Evolutionary conservation across 2,329 filamentous ascomycete species (phyloP).

Genomic region (Tolypocladium cylindrosporum): DNA sequence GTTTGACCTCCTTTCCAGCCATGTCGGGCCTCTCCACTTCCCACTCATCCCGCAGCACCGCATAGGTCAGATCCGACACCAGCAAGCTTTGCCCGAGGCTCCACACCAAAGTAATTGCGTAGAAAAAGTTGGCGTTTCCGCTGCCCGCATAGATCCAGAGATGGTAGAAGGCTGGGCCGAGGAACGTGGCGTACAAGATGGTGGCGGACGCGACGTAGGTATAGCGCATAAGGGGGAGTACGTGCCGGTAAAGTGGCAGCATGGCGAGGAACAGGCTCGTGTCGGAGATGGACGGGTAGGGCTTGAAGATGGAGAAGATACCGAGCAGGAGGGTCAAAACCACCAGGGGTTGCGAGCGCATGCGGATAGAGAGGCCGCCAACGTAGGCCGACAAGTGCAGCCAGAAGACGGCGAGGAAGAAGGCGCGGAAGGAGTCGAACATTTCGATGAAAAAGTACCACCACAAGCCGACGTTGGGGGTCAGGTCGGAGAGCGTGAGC

Average conservation of each 20-base stretch:
- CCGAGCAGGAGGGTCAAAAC: conserved; percentile 77
- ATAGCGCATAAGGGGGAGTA: conserved; percentile 90
- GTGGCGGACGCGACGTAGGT: conserved; percentile 77
- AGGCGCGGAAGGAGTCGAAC: conserved; percentile 94
- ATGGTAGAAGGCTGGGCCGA: conserved; percentile 93
- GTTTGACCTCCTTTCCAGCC: conserved; percentile 75
- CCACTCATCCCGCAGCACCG: conserved; percentile 84
- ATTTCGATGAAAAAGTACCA: conserved; percentile 99
- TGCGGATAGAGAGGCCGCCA: conserved; percentile 70
- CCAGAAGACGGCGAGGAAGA: conserved; percentile 98
- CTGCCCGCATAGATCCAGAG: conserved; percentile 97
- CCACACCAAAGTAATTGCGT: conserved; percentile 98
- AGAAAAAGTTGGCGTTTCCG: conserved; percentile 98
- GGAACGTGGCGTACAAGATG: conserved; percentile 75
- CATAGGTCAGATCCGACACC: conserved; percentile 80
- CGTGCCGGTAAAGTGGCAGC: conserved; percentile 78
- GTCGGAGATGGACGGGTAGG: conserved; percentile 89
- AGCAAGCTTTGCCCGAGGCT: conserved; percentile 80
- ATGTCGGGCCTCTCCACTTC: conserved; percentile 86
- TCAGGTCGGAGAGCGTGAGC: conserved; percentile 80
- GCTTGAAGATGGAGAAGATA: conserved; percentile 91
- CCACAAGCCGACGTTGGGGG: conserved; percentile 92
- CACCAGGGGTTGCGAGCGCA: conserved; percentile 78
- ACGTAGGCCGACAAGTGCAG: conserved; percentile 88
- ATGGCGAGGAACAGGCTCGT: conserved; percentile 76